These are phyloP conservation scores for Domatiomyces catenatus DNA, from an alignment of 2,329 filamentous ascomycete genomes.

Conservation along the genomic window DNA sequence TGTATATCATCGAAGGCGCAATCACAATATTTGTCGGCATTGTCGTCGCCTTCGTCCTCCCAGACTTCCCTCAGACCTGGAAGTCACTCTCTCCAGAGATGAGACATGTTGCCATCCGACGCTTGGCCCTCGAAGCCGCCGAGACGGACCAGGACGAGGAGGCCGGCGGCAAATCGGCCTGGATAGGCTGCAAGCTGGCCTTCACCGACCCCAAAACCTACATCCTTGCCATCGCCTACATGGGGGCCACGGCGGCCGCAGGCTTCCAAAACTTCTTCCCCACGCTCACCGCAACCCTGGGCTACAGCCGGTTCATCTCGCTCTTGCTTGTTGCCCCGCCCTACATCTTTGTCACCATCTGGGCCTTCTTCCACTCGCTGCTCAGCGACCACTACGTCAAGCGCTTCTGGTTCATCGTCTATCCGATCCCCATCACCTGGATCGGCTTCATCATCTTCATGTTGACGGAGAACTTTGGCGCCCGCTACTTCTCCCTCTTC, in stretches of 20 bases:
- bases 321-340: slow-evolving; percentile 38
- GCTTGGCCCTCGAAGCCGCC: slow-evolving; percentile 36
- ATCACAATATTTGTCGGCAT: slow-evolving; percentile 24
- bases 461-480: slow-evolving; percentile 35
- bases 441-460: slow-evolving; percentile 41
- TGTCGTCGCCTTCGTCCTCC: slow-evolving; percentile 21
- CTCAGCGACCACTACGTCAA: slow-evolving; percentile 30
- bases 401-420: slow-evolving; percentile 39
- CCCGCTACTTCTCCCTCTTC: slow-evolving; percentile 42
- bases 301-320: slow-evolving; percentile 31
- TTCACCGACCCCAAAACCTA: slow-evolving; percentile 30
- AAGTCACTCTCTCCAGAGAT: slow-evolving; percentile 28
- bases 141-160: slow-evolving; percentile 36
- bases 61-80: slow-evolving; percentile 30
- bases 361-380: slow-evolving; percentile 30
- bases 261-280: slow-evolving; percentile 45
- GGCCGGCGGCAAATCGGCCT: slow-evolving; percentile 32
- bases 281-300: slow-evolving; percentile 32
- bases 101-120: slow-evolving; percentile 32
- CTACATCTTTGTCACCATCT: slow-evolving; percentile 39
- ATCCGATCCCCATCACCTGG: slow-evolving; percentile 37
- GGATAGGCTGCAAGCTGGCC: slow-evolving; percentile 36
- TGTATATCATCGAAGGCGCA: slow-evolving; percentile 27
- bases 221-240: slow-evolving; percentile 32
- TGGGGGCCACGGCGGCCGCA: slow-evolving; percentile 34